These are phyloP conservation scores for Colletotrichum simmondsii DNA, from an alignment of 2,329 filamentous ascomycete genomes.

Conservation along the genomic window DNA sequence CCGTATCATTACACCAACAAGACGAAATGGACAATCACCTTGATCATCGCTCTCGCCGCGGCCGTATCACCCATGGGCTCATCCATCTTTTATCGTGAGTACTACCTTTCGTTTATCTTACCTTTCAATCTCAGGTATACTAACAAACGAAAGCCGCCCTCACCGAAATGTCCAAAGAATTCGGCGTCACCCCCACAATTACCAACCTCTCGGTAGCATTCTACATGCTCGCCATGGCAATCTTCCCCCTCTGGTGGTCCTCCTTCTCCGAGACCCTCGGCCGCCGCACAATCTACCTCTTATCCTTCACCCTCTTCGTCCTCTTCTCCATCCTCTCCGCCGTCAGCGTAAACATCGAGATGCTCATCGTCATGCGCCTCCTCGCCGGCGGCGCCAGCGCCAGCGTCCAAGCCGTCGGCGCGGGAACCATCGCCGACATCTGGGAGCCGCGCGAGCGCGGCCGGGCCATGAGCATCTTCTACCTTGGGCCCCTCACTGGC, in stretches of 20 bases:
- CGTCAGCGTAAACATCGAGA: conserved; percentile 74
- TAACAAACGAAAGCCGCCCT: conserved; percentile 69
- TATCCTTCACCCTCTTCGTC: conserved; percentile 78
- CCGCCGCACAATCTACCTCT: conserved; percentile 81
- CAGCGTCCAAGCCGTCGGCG: conserved; percentile 84
- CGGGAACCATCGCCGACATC: conserved; percentile 84
- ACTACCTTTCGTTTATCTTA: too few species aligned
- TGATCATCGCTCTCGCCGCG: conserved; percentile 80
- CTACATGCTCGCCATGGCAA: conserved; percentile 86
- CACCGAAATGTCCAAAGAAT: conserved; percentile 68
- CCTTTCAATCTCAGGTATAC: not conserved
- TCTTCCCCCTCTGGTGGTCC: conserved; percentile 90
- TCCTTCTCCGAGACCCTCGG: conserved; percentile 81
- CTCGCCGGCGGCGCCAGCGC: conserved; percentile 81
- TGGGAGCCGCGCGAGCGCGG: conserved; percentile 81
- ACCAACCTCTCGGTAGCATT: conserved; percentile 81
- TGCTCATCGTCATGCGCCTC: conserved; percentile 82
- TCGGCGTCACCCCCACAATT: conserved; percentile 72
- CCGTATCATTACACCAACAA: conserved; percentile 78
- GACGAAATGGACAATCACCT: conserved; percentile 88
- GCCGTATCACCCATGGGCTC: conserved; percentile 86
- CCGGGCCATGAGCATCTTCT: conserved; percentile 84
- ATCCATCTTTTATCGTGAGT: conserved; percentile 82
- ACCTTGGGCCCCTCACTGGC: conserved; percentile 80
- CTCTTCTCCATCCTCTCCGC: conserved; percentile 78